Percentiles rank a stretch among this genome's conserved stretches.
Evolutionary conservation across 257 asterid species (phyloP).

Genomic region (Solanum appendiculatum): DNA sequence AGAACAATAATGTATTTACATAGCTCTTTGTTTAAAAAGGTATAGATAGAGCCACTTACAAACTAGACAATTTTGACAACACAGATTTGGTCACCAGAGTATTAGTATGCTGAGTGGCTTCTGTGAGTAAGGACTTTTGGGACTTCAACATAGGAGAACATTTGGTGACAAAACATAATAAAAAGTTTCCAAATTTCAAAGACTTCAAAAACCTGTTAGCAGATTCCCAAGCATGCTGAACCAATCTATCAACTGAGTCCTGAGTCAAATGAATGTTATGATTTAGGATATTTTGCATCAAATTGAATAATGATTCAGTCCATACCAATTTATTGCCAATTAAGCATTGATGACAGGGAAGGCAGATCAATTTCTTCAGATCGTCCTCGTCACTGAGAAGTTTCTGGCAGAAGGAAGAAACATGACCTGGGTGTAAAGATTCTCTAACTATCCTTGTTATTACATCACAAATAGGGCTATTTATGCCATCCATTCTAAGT

Average conservation of each 20-base stretch:
- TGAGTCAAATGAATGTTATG: conserved; percentile 25
- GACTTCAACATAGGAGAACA: conserved; percentile 50
- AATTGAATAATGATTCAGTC: conserved; percentile 57
- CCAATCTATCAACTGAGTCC: conserved; percentile 33
- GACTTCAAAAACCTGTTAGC: conserved; percentile 40
- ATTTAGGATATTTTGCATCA: conserved; percentile 31
- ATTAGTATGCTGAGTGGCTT: conserved; percentile 43
- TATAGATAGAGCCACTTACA: conserved; percentile 5
- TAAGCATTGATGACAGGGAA: conserved; percentile 41
- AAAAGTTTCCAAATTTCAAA: conserved; percentile 57
- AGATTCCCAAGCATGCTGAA: conserved; percentile 29
- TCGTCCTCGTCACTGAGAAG: conserved; percentile 24
- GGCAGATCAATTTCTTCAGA: conserved; percentile 33
- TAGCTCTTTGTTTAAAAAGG: not conserved
- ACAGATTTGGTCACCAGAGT: conserved; percentile 63
- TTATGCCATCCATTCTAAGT: conserved; percentile 44
- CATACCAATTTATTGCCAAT: conserved; percentile 38
- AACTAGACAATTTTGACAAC: conserved; percentile 44
- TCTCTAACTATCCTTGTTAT: conserved; percentile 50
- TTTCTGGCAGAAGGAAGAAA: conserved; percentile 58
- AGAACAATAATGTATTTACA: not conserved
- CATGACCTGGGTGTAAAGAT: conserved; percentile 59
- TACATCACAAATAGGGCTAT: conserved; percentile 44
- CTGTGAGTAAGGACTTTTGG: conserved; percentile 34
- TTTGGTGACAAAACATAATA: conserved; percentile 57